These are phyloP conservation scores for Lonicera japonica DNA, from an alignment of 129 eudicot species.

Conservation along the genomic window DNA sequence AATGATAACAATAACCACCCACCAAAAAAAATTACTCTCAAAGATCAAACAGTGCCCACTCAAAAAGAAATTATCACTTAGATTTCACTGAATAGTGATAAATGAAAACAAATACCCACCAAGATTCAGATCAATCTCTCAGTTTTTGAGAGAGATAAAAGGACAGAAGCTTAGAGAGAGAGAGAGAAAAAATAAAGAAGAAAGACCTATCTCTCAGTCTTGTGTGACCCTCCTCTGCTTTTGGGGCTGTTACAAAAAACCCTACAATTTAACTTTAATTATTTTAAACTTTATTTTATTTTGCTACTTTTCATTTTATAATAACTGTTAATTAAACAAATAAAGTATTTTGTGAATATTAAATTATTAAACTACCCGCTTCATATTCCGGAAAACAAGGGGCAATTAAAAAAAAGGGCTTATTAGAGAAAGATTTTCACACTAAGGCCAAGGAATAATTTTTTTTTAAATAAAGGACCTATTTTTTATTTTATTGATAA, in stretches of 20 bases:
- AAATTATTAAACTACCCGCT: too few relatives aligned
- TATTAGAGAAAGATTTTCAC: too few relatives aligned
- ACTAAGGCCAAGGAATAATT: too few relatives aligned
- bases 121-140: slow-evolving; percentile 7
- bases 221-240: slow-evolving; percentile 11
- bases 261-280: slow-evolving; percentile 12
- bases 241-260: slow-evolving; percentile 17
- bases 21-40: neutral
- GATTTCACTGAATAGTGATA: neutral
- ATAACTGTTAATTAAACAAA: too few relatives aligned
- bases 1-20: neutral
- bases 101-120: neutral
- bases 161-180: neutral
- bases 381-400: too few relatives aligned
- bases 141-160: too few relatives aligned
- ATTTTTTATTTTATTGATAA: too few relatives aligned
- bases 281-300: neutral
- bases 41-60: neutral
- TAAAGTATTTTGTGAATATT: too few relatives aligned
- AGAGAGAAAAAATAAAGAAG: neutral
- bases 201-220: neutral
- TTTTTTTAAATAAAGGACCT: too few relatives aligned
- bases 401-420: too few relatives aligned
- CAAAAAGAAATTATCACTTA: neutral
- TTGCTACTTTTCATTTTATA: too few relatives aligned